These are phyloP conservation scores for Iris pallida DNA, from an alignment of 116 monocot genomes.

Conservation along the genomic window DNA sequence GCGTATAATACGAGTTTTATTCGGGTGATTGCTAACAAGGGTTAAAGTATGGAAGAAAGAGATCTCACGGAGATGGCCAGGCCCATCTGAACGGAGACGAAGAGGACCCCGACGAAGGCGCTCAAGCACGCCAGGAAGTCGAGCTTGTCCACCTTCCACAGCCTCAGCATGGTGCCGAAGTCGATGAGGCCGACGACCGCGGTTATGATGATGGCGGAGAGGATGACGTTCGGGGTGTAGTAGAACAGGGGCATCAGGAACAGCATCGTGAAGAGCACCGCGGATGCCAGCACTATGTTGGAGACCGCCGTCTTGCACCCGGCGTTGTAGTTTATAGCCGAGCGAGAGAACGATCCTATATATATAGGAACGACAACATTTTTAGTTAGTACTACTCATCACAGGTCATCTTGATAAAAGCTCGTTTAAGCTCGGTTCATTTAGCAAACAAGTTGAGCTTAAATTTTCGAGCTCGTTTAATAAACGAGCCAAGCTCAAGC, in stretches of 20 bases:
- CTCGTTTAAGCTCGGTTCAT: too few relatives aligned
- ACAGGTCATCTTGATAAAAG: too few relatives aligned
- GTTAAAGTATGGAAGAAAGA: slow-evolving; percentile 27
- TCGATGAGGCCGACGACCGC: slow-evolving; percentile 69
- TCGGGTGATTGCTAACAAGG: too few relatives aligned
- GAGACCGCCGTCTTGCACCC: slow-evolving; percentile 62
- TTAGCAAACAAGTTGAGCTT: too few relatives aligned
- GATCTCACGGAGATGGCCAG: slow-evolving; percentile 53
- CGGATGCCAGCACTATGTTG: slow-evolving; percentile 72
- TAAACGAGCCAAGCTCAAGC: too few relatives aligned
- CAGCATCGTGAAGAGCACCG: slow-evolving; percentile 60
- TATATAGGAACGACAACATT: too few relatives aligned
- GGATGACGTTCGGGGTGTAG: slow-evolving; percentile 65
- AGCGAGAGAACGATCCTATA: slow-evolving; percentile 81
- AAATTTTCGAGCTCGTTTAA: too few relatives aligned
- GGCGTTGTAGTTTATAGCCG: slow-evolving; percentile 75
- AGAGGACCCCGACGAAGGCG: slow-evolving; percentile 69
- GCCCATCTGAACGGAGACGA: slow-evolving; percentile 63
- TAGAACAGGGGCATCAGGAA: slow-evolving; percentile 72
- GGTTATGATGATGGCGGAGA: slow-evolving; percentile 61
- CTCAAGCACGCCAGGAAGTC: slow-evolving; percentile 57
- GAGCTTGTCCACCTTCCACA: slow-evolving; percentile 77
- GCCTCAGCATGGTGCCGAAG: slow-evolving; percentile 13
- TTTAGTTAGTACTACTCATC: too few relatives aligned
- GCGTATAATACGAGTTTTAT: too few relatives aligned